Percentiles rank a stretch among this genome's conserved stretches.
Evolutionary conservation across 768 basidiomycete species (phyloP).

Genomic region (Omphalotus guepiniiformis): DNA sequence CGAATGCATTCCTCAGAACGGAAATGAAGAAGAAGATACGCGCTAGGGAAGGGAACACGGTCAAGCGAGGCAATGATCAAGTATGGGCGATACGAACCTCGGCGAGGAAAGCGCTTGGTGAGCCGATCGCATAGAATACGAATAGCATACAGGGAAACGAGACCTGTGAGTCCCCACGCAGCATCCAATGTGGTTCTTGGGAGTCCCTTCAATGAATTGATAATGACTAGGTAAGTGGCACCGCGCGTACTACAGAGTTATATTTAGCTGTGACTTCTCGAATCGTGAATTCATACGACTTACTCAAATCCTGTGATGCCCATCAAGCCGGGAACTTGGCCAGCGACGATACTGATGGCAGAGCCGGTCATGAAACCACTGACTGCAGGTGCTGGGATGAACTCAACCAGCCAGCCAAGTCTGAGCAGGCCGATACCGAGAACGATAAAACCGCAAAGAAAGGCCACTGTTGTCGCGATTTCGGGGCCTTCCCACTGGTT

Average conservation of each 20-base stretch:
- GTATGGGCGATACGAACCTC: constrained; percentile 52
- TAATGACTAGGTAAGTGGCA: constrained; percentile 82
- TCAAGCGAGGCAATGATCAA: too few relatives aligned
- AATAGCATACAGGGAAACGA: constrained; percentile 66
- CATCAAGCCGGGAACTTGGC: constrained; percentile 88
- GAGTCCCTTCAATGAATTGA: constrained; percentile 87
- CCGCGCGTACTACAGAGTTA: constrained; percentile 64
- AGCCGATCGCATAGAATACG: constrained; percentile 51
- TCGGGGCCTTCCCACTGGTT: constrained; percentile 58
- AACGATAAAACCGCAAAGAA: constrained; percentile 88
- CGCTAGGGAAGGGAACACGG: too few relatives aligned
- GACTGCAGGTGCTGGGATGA: constrained; percentile 83
- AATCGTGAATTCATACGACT: constrained; percentile 21
- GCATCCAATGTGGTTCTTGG: constrained; percentile 73
- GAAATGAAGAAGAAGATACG: constrained; percentile 75
- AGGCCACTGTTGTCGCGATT: constrained; percentile 82
- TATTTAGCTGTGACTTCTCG: constrained; percentile 8
- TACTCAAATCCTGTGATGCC: constrained; percentile 84
- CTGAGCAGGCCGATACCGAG: constrained; percentile 86
- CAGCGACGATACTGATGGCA: constrained; percentile 86
- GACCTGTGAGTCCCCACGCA: constrained; percentile 81
- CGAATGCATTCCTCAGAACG: constrained; percentile 80
- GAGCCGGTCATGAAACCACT: constrained; percentile 97
- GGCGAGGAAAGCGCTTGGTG: constrained; percentile 55
- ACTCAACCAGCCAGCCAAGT: constrained; percentile 92